phyloP scores from a whole-genome alignment of 108 stramenopile genomes.

The Skeletonema costatum region DNA sequence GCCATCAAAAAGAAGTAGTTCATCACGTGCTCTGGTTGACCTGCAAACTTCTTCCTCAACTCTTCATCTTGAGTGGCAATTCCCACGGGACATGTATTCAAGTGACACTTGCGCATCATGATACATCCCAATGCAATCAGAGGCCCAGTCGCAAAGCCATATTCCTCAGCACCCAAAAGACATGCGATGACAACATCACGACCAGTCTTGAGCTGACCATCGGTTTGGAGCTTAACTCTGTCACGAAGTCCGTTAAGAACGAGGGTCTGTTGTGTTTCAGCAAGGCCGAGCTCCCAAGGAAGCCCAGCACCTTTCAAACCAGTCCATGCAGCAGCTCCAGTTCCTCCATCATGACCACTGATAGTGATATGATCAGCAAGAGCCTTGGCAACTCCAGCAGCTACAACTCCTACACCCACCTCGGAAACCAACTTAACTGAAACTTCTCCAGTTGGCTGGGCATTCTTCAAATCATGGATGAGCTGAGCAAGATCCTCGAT shows the following conservation, averaged over 20 bases:
- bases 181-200: conserved; percentile 94
- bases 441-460: conserved; percentile 92
- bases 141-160: conserved; percentile 93
- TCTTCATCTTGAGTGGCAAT: conserved; percentile 98
- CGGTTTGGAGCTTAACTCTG: conserved; percentile 91
- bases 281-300: conserved; percentile 96
- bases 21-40: conserved; percentile 97
- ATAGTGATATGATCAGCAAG: conserved; percentile 94
- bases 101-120: conserved; percentile 98
- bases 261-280: conserved; percentile 95
- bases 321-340: conserved; percentile 96
- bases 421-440: conserved; percentile 98
- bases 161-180: conserved; percentile 94
- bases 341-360: conserved; percentile 95
- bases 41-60: conserved; percentile 92
- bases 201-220: conserved; percentile 94
- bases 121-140: conserved; percentile 95
- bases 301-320: conserved; percentile 93
- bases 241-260: conserved; percentile 92
- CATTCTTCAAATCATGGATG: conserved; percentile 96
- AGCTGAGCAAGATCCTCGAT: conserved; percentile 98
- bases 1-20: conserved; percentile 97
- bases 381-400: conserved; percentile 96
- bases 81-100: conserved; percentile 97
- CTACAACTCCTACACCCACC: conserved; percentile 97